phyloP scores from a whole-genome alignment of 805 yeast genomes.

The Cyberlindnera xishuangbannaensis region DNA sequence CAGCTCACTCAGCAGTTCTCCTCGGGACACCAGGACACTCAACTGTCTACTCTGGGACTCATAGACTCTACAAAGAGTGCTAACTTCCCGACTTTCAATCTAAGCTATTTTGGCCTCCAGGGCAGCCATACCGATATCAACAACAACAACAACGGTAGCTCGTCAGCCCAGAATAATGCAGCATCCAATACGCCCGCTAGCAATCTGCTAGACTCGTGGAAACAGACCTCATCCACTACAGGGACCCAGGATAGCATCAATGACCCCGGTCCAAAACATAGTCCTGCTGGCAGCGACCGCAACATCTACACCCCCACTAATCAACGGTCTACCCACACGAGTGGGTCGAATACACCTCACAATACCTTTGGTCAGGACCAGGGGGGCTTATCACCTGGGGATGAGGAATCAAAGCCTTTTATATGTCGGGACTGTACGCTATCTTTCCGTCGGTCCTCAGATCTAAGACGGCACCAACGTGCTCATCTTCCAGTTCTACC shows the following conservation, averaged over 20 bases:
- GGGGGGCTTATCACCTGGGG: slow-evolving; percentile 1
- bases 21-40: too few relatives aligned
- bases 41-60: too few relatives aligned
- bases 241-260: slow-evolving; percentile 2
- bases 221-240: background rate
- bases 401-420: slow-evolving; percentile 34
- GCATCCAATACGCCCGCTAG: background rate
- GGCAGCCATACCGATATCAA: too few relatives aligned
- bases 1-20: slow-evolving; percentile 4
- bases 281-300: background rate
- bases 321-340: background rate
- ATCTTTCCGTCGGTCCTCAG: slow-evolving; percentile 62
- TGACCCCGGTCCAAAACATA: slow-evolving; percentile 7
- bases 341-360: background rate
- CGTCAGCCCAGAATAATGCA: background rate
- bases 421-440: slow-evolving; percentile 56
- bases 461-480: slow-evolving; percentile 68
- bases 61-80: slow-evolving; percentile 13
- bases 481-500: slow-evolving; percentile 70
- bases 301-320: background rate
- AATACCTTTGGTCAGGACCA: background rate
- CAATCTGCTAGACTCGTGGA: background rate
- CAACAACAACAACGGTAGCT: too few relatives aligned
- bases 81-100: slow-evolving; percentile 25
- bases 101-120: slow-evolving; percentile 20